These are phyloP conservation scores for Hypomontagnella monticulosa DNA, from an alignment of 495 filamentous ascomycete genomes.

Conservation along the genomic window DNA sequence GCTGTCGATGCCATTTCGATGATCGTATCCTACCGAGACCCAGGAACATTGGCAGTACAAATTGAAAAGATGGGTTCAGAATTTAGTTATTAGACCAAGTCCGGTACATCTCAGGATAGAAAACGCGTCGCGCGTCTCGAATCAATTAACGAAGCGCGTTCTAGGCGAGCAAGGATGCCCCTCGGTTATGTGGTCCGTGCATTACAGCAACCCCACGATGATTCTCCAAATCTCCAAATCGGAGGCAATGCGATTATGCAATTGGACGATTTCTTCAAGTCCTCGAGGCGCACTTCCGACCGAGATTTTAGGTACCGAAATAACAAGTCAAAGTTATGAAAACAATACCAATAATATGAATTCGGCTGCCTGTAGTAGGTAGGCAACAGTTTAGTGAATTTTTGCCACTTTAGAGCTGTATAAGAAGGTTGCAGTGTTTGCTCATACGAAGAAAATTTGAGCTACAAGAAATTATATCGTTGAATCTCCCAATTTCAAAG, in stretches of 20 bases:
- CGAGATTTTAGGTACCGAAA: background rate
- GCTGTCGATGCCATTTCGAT: conserved; percentile 59
- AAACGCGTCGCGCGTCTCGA: conserved; percentile 34
- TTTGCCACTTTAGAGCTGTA: background rate
- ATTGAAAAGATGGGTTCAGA: background rate
- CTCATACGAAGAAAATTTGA: too few relatives aligned
- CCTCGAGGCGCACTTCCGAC: too few relatives aligned
- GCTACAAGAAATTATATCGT: too few relatives aligned
- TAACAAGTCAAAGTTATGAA: conserved; percentile 4
- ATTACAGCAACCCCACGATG: conserved; percentile 1
- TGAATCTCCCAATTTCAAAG: background rate
- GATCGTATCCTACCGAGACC: conserved; percentile 8
- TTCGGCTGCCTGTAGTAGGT: conserved; percentile 23
- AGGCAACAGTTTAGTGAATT: conserved; percentile 20
- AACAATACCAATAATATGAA: conserved; percentile 21
- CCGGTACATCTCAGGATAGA: conserved; percentile 1
- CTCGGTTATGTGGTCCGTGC: conserved; percentile 15
- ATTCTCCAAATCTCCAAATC: conserved; percentile 34
- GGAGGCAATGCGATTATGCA: conserved; percentile 25
- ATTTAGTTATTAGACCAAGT: conserved; percentile 16
- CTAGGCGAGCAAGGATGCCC: conserved; percentile 24
- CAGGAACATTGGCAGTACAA: conserved; percentile 1
- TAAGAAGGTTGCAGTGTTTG: too few relatives aligned
- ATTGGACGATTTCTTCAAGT: background rate
- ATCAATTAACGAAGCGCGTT: conserved; percentile 21